A percentile compares a stretch with the other conserved stretches of the same genome.
Conservation (phyloP, 495 filamentous ascomycete species). For the Darksidea phi region DNA sequence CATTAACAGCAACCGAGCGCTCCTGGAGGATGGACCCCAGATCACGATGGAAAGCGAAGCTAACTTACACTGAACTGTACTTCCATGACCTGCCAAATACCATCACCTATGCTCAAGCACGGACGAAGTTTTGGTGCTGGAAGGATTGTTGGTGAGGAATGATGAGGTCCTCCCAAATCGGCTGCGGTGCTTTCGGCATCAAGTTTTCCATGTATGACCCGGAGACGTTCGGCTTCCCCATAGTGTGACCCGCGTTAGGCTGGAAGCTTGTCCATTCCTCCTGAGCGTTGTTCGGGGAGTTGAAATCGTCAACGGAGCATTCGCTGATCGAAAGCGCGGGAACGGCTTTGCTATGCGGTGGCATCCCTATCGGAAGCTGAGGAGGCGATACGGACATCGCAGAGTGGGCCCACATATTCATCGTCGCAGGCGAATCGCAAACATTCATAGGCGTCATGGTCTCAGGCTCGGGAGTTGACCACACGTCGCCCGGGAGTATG, state of each 20-base stretch:
- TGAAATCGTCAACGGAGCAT: constrained; percentile 22
- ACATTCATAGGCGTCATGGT: constrained; percentile 15
- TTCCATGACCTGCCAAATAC: no score
- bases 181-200: constrained; percentile 6
- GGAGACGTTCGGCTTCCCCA: constrained; percentile 9
- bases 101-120: no score
- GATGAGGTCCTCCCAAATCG: constrained; percentile 15
- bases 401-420: constrained; percentile 14
- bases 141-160: background rate
- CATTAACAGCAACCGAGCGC: background rate
- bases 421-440: constrained; percentile 27
- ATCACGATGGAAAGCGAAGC: background rate
- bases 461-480: constrained; percentile 20
- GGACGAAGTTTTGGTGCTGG: background rate
- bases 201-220: constrained; percentile 17
- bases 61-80: background rate
- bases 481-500: constrained; percentile 21
- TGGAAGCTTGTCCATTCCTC: constrained; percentile 32
- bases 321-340: constrained; percentile 33
- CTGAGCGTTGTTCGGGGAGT: constrained; percentile 15
- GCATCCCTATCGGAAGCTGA: background rate
- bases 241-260: constrained; percentile 4
- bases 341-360: constrained; percentile 24
- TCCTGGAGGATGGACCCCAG: background rate
- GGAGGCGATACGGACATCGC: constrained; percentile 24